These are phyloP conservation scores for Salvia hispanica DNA, from an alignment of 257 asterid species.

Conservation along the genomic window DNA sequence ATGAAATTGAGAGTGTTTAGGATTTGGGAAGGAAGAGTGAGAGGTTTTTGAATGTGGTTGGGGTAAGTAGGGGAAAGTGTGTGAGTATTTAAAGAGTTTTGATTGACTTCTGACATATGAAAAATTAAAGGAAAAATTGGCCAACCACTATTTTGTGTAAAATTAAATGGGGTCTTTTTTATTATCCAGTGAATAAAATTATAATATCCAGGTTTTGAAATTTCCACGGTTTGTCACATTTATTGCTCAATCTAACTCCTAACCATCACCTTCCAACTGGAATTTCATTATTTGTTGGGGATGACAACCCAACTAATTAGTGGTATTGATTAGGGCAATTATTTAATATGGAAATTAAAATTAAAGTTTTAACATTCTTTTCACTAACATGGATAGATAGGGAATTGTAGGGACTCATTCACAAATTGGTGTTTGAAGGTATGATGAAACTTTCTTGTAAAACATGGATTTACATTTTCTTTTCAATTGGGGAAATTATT, in stretches of 20 bases:
- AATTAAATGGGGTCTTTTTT: neutral
- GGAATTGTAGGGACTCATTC: too few species aligned
- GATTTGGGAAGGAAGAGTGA: too few species aligned
- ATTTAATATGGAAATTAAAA: too few species aligned
- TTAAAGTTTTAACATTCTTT: too few species aligned
- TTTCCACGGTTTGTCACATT: constrained; percentile 4
- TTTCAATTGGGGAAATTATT: too few species aligned
- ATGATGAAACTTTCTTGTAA: too few species aligned
- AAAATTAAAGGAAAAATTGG: neutral
- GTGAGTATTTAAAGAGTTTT: constrained; percentile 46
- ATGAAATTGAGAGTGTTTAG: constrained; percentile 30
- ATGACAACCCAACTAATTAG: too few species aligned
- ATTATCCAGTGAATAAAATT: neutral
- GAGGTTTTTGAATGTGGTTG: constrained; percentile 13
- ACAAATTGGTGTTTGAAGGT: too few species aligned
- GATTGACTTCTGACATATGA: neutral
- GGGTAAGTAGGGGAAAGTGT: constrained; percentile 27
- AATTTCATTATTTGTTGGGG: neutral
- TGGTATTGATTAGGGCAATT: too few species aligned
- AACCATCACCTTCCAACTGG: constrained; percentile 40
- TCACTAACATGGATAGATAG: too few species aligned
- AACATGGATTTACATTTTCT: too few species aligned
- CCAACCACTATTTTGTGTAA: constrained; percentile 22
- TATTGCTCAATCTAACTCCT: constrained; percentile 30
- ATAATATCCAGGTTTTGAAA: constrained; percentile 3